Conservation (phyloP, 2,329 filamentous ascomycete genomes). For the Arthrobotrys megalospora region DNA sequence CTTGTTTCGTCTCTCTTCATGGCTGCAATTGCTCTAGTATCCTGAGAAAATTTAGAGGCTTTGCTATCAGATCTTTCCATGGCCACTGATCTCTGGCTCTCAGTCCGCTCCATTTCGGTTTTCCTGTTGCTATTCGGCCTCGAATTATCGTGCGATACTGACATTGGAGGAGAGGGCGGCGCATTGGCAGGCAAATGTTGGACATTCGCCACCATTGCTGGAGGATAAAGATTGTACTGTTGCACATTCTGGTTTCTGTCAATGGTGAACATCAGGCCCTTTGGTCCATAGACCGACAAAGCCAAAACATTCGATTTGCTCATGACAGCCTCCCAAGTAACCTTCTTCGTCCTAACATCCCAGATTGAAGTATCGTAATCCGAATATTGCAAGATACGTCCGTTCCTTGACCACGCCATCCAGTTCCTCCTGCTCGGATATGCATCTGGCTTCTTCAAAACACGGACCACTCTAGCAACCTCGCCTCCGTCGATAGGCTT, state of each 20-base stretch:
- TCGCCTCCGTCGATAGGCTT: constrained; percentile 81
- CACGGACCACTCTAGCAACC: constrained; percentile 87
- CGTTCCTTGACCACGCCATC: constrained; percentile 99
- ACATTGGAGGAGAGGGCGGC: constrained; percentile 86
- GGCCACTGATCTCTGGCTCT: constrained; percentile 43
- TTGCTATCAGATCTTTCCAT: constrained; percentile 60
- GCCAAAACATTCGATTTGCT: constrained; percentile 86
- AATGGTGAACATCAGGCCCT: constrained; percentile 91
- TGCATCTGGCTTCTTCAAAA: constrained; percentile 84
- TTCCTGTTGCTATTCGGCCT: constrained; percentile 62
- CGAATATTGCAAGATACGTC: constrained; percentile 90
- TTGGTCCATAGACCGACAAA: constrained; percentile 88
- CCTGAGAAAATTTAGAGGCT: constrained; percentile 74
- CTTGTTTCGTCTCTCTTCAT: constrained; percentile 67
- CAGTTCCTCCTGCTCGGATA: constrained; percentile 85
- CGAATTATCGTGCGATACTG: constrained; percentile 66
- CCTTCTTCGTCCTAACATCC: constrained; percentile 98
- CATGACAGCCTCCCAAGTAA: constrained; percentile 89
- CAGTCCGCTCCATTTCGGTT: constrained; percentile 62
- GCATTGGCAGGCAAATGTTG: constrained; percentile 86
- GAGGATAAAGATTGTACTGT: constrained; percentile 92
- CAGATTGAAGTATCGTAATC: constrained; percentile 94
- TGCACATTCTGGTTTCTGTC: constrained; percentile 90
- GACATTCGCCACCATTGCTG: constrained; percentile 85
- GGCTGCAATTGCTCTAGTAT: constrained; percentile 69